Percentiles rank a stretch among this genome's conserved stretches.
phyloP scores from a whole-genome alignment of 163 green algal species.

The Chlorella variabilis region DNA sequence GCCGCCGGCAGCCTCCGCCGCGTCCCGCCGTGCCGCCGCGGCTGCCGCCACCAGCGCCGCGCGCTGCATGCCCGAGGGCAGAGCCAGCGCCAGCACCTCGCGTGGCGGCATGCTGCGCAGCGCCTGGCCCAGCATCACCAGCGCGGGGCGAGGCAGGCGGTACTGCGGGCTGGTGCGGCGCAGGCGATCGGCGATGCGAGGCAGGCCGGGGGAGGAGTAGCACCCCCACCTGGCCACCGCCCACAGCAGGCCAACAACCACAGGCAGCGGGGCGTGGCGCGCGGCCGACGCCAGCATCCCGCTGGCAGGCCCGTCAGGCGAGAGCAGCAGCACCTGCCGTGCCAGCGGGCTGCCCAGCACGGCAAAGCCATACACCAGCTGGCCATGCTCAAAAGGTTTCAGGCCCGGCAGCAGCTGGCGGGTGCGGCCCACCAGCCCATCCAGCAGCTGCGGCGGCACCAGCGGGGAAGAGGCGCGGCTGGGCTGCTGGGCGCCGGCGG shows the following conservation, averaged over 20 bases:
- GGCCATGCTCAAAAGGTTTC: slow-evolving; percentile 16
- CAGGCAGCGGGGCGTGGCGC: not conserved
- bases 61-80: not conserved
- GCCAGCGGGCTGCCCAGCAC: not conserved
- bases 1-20: not conserved
- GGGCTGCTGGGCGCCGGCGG: not conserved
- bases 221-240: slow-evolving; percentile 19
- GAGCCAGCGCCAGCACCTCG: not conserved
- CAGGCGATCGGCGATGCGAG: not conserved
- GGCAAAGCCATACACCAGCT: not conserved
- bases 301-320: too few species aligned
- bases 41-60: not conserved
- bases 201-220: not conserved
- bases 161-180: not conserved
- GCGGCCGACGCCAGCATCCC: not conserved
- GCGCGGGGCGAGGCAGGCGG: not conserved
- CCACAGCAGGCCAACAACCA: slow-evolving; percentile 16
- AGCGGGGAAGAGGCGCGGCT: not conserved
- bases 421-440: not conserved
- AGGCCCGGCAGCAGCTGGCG: not conserved
- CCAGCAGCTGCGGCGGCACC: not conserved
- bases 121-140: slow-evolving; percentile 29
- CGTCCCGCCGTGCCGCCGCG: too few species aligned
- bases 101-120: not conserved
- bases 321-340: not conserved